Conservation (phyloP, 2,329 filamentous ascomycete genomes). For the Beauveria rudraprayagi region DNA sequence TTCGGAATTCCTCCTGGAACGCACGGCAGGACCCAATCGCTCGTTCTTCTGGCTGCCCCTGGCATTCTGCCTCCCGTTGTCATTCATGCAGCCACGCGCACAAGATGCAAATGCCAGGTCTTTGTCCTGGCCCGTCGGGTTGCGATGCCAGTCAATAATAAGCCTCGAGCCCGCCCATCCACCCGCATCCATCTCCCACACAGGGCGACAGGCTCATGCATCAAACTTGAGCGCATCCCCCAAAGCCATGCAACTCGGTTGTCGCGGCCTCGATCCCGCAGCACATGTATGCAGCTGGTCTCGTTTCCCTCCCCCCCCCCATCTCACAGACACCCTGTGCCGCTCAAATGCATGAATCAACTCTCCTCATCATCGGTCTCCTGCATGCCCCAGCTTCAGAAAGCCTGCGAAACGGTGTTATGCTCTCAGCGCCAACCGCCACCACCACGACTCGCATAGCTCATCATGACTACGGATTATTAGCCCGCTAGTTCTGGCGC, state of each 20-base stretch:
- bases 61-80: background rate
- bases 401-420: background rate
- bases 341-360: too few relatives aligned
- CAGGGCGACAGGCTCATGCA: too few relatives aligned
- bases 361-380: too few relatives aligned
- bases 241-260: background rate
- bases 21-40: background rate
- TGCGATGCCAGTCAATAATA: background rate
- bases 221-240: too few relatives aligned
- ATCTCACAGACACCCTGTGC: background rate
- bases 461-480: background rate
- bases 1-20: background rate
- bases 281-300: too few relatives aligned
- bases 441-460: background rate
- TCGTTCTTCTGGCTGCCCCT: too few relatives aligned
- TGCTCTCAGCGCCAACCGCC: background rate
- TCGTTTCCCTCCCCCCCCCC: too few relatives aligned
- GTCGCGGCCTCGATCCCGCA: too few relatives aligned
- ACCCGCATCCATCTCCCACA: too few relatives aligned
- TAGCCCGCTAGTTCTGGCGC: slow-evolving; percentile 3
- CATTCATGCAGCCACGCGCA: background rate
- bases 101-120: background rate
- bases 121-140: background rate
- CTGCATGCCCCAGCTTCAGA: too few relatives aligned
- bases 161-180: background rate